Evolutionary conservation across 2,329 filamentous ascomycete genomes (phyloP).

Genomic region (Claviceps citrina): DNA sequence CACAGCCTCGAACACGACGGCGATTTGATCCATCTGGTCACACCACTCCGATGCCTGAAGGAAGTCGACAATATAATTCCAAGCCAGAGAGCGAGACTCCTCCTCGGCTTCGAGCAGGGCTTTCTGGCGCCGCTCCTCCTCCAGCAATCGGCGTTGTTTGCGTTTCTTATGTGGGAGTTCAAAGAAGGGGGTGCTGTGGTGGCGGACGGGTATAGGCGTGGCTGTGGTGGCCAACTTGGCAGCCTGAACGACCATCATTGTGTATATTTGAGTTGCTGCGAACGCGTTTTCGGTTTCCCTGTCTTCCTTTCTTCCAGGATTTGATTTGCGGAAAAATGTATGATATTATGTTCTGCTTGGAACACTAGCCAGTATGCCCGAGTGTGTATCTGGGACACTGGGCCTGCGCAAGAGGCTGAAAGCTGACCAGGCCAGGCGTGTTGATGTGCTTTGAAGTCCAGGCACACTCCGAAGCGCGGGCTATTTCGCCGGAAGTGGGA

Average conservation of each 20-base stretch:
- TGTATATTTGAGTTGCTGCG: too few relatives aligned
- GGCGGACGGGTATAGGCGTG: slow-evolving; percentile 5
- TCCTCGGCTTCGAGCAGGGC: slow-evolving; percentile 17
- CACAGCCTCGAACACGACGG: slow-evolving; percentile 19
- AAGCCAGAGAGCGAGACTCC: slow-evolving; percentile 16
- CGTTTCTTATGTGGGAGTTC: slow-evolving; percentile 12
- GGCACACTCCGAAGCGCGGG: neutral
- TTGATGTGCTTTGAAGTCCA: neutral
- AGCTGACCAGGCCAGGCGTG: neutral
- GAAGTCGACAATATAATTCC: slow-evolving; percentile 19
- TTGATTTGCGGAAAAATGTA: too few relatives aligned
- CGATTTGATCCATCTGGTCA: slow-evolving; percentile 19
- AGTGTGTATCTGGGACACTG: too few relatives aligned
- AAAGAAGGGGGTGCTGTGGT: slow-evolving; percentile 9
- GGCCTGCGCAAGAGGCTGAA: neutral
- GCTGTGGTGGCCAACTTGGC: slow-evolving; percentile 5
- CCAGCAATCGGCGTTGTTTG: slow-evolving; percentile 9
- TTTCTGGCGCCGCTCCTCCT: slow-evolving; percentile 9
- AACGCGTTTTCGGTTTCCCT: too few relatives aligned
- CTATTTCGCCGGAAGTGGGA: neutral
- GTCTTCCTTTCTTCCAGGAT: too few relatives aligned
- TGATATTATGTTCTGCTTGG: too few relatives aligned
- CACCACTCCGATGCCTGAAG: slow-evolving; percentile 16
- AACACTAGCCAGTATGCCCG: too few relatives aligned
- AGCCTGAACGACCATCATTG: slow-evolving; percentile 4